Evolutionary conservation across 306 rosid species (phyloP).

Genomic region (Cucurbita maxima): DNA sequence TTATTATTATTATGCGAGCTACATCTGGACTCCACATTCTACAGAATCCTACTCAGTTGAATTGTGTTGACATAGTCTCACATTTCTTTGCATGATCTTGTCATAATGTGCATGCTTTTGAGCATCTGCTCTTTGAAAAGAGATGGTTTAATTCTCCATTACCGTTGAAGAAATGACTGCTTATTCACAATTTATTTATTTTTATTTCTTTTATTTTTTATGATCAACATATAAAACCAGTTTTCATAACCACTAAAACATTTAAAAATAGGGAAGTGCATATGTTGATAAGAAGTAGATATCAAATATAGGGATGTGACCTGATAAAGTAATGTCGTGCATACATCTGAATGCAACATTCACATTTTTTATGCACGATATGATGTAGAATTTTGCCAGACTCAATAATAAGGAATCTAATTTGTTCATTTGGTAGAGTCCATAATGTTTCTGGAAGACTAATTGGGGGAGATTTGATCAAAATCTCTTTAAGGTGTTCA

Average conservation of each 20-base stretch:
- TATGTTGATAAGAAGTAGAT: no score
- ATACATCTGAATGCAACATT: not conserved
- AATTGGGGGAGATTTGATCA: not conserved
- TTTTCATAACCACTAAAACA: no score
- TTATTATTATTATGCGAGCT: conserved; percentile 27
- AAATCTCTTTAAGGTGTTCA: conserved; percentile 30
- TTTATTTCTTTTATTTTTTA: no score
- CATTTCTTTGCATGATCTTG: not conserved
- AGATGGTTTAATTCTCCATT: no score
- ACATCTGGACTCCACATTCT: conserved; percentile 29
- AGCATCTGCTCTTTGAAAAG: no score
- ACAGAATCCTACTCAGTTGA: not conserved
- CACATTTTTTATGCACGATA: not conserved
- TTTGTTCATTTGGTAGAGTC: not conserved
- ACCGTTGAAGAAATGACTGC: not conserved
- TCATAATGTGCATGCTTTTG: no score
- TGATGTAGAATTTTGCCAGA: not conserved
- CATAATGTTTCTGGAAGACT: not conserved
- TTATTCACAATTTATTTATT: not conserved
- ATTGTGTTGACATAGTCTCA: not conserved
- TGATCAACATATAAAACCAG: no score
- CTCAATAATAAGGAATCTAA: not conserved
- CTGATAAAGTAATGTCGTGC: not conserved
- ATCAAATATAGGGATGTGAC: no score
- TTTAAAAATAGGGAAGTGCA: no score